phyloP scores from a whole-genome alignment of 768 basidiomycete genomes.

The Pleurotus eryngii region DNA sequence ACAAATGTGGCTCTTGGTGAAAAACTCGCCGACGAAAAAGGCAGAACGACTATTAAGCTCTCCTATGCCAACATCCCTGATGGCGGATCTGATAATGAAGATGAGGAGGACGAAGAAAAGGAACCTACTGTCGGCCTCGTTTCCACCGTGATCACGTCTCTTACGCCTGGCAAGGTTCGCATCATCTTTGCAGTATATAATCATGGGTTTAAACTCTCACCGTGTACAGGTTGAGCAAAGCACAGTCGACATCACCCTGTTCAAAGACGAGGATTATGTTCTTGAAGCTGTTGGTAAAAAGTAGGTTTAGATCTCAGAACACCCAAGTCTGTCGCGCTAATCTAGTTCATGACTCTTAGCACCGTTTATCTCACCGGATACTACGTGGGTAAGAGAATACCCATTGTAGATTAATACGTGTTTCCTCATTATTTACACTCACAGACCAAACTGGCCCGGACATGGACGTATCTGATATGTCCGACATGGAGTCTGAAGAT shows the following conservation, averaged over 20 bases:
- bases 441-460: constrained; percentile 53
- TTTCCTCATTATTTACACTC: constrained; percentile 3
- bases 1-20: constrained; percentile 84
- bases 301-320: constrained; percentile 33
- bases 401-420: background rate
- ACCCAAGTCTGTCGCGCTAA: constrained; percentile 7
- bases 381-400: constrained; percentile 61
- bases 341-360: constrained; percentile 30
- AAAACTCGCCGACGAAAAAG: constrained; percentile 55
- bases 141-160: constrained; percentile 68
- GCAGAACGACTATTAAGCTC: constrained; percentile 67
- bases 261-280: constrained; percentile 58
- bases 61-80: constrained; percentile 37
- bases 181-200: background rate
- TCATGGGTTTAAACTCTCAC: no score
- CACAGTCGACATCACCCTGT: constrained; percentile 65
- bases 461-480: constrained; percentile 38
- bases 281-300: constrained; percentile 82
- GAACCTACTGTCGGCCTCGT: constrained; percentile 15
- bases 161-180: constrained; percentile 79
- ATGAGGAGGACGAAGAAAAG: constrained; percentile 22
- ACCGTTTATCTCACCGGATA: constrained; percentile 80
- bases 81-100: constrained; percentile 44
- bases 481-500: constrained; percentile 48
- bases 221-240: constrained; percentile 70